Evolutionary conservation across 2,329 filamentous ascomycete species (phyloP).

Genomic region (Meredithiella fracta): DNA sequence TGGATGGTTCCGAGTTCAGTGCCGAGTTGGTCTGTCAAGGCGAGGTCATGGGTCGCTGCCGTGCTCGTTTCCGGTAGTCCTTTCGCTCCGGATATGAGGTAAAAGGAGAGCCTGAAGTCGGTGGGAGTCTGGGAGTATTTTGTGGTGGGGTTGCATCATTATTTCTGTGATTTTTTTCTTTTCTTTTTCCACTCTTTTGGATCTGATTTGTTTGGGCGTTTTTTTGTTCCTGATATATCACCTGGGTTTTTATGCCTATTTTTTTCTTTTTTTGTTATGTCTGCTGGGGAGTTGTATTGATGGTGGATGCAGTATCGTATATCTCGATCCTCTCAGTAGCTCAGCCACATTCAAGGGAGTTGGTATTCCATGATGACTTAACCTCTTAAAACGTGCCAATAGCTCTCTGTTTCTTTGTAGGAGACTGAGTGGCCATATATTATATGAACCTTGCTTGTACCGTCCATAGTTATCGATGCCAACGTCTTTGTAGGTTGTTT

Average conservation of each 20-base stretch:
- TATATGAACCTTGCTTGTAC: not conserved
- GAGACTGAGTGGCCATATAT: not conserved
- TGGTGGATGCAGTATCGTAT: not conserved
- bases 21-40: conserved; percentile 98
- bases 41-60: conserved; percentile 95
- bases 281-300: not conserved
- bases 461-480: not conserved
- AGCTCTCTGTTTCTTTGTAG: not conserved
- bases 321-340: not conserved
- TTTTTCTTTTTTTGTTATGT: conserved; percentile 4
- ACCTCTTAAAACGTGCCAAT: no score
- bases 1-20: conserved; percentile 95
- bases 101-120: not conserved
- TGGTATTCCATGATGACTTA: no score
- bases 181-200: not conserved
- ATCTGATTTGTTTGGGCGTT: conserved; percentile 7
- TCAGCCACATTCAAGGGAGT: no score
- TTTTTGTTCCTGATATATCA: conserved; percentile 4
- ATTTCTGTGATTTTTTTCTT: not conserved
- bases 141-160: not conserved
- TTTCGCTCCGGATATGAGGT: not conserved
- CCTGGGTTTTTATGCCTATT: not conserved
- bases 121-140: not conserved
- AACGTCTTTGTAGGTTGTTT: not conserved
- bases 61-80: conserved; percentile 61